A percentile compares a stretch with the other conserved stretches of the same genome.
Evolutionary conservation across 164 flowering plant species (phyloP).

Genomic region (Santalum album): DNA sequence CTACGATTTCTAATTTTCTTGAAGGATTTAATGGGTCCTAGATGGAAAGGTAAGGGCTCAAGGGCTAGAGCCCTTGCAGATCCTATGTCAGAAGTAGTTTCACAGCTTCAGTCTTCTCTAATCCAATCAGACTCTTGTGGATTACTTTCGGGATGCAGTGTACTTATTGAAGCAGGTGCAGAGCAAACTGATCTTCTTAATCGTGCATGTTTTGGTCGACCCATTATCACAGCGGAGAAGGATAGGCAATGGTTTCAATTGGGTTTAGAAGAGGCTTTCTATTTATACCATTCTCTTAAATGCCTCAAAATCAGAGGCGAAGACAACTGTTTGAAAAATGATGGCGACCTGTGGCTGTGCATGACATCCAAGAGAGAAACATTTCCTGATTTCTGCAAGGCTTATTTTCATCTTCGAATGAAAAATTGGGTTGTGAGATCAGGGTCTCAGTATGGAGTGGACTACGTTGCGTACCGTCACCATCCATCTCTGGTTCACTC

Average conservation of each 20-base stretch:
- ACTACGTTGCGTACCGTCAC: constrained; percentile 70
- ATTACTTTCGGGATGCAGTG: constrained; percentile 45
- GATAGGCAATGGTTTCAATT: constrained; percentile 60
- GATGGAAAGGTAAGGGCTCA: constrained; percentile 55
- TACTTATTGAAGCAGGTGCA: constrained; percentile 34
- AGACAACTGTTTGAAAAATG: constrained; percentile 13
- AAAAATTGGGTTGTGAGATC: constrained; percentile 84
- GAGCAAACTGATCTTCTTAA: constrained; percentile 39
- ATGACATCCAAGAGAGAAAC: constrained; percentile 29
- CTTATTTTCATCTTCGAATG: constrained; percentile 56
- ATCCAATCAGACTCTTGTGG: too few relatives aligned
- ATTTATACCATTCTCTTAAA: constrained; percentile 32
- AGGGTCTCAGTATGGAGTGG: constrained; percentile 76
- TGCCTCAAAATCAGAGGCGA: constrained; percentile 37
- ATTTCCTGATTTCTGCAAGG: constrained; percentile 50
- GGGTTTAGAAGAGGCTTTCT: constrained; percentile 58
- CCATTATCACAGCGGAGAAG: too few relatives aligned
- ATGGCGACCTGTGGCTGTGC: constrained; percentile 45
- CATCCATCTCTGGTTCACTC: constrained; percentile 75
- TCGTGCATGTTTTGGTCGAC: too few relatives aligned
- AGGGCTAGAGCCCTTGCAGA: constrained; percentile 49
- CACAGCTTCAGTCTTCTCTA: too few relatives aligned
- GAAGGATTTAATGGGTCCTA: constrained; percentile 24
- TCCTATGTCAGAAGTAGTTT: constrained; percentile 57
- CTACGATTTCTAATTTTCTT: not conserved